These are phyloP conservation scores for Symbiodinium natans DNA, from an alignment of 73 alveolate species.

Conservation along the genomic window DNA sequence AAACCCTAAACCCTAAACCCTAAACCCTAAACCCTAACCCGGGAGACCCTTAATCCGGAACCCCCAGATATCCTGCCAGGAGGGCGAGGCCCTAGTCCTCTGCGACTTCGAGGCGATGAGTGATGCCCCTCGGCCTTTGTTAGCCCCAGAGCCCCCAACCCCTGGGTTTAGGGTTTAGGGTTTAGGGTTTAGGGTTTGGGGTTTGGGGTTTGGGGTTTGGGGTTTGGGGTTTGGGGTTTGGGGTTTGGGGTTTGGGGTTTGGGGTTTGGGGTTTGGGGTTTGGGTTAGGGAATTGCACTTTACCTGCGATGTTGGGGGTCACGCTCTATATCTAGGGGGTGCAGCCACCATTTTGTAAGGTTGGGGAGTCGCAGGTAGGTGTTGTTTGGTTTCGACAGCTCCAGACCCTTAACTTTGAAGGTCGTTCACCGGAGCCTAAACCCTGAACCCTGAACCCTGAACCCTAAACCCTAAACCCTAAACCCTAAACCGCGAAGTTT, in stretches of 20 bases:
- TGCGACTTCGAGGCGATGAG: slow-evolving; percentile 81
- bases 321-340: no score
- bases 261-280: neutral
- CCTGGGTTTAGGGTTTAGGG: neutral
- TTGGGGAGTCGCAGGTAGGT: no score
- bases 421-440: no score
- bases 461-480: neutral
- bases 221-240: neutral
- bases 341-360: no score
- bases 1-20: neutral
- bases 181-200: neutral
- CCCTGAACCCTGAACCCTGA: neutral
- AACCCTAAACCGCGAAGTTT: no score
- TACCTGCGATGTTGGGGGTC: neutral
- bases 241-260: neutral
- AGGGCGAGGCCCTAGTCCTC: slow-evolving; percentile 55
- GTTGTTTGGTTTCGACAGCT: no score
- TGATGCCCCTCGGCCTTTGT: no score
- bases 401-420: no score
- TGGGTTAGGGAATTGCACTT: neutral
- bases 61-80: neutral
- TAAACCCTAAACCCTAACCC: neutral
- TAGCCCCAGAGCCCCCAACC: no score
- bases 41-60: neutral
- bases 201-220: neutral